A percentile compares a stretch with the other conserved stretches of the same genome.
These are phyloP conservation scores for Symbiodinium pilosum DNA, from an alignment of 73 alveolate genomes.

Conservation along the genomic window DNA sequence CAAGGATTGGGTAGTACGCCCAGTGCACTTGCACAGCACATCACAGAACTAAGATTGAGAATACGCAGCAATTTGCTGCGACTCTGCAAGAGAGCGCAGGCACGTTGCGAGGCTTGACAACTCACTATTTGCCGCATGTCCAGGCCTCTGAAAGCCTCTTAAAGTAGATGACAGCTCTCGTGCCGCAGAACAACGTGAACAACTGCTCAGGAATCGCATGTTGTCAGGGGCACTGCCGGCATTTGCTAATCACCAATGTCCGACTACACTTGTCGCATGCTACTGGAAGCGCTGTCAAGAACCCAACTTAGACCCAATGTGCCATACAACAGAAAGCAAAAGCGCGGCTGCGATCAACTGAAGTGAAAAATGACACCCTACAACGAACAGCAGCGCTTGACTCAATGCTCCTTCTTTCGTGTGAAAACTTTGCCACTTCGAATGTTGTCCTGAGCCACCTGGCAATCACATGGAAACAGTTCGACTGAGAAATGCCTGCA, in stretches of 20 bases:
- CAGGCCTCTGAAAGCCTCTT: neutral
- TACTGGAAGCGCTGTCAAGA: too few species aligned
- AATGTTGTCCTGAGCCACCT: slow-evolving; percentile 80
- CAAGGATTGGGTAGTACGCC: neutral
- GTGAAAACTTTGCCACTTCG: slow-evolving; percentile 74
- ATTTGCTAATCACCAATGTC: too few species aligned
- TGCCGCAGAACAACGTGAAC: too few species aligned
- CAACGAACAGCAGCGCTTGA: neutral
- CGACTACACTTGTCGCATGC: too few species aligned
- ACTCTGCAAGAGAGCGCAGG: neutral
- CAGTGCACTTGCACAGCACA: slow-evolving; percentile 17
- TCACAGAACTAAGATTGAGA: slow-evolving; percentile 3
- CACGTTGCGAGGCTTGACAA: neutral
- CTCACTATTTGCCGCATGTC: too few species aligned
- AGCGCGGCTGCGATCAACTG: neutral
- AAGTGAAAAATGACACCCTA: neutral
- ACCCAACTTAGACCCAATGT: neutral
- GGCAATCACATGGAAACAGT: neutral
- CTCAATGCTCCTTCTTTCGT: slow-evolving; percentile 10
- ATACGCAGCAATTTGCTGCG: slow-evolving; percentile 4
- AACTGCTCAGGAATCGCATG: too few species aligned
- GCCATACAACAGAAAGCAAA: neutral
- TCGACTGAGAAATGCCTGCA: neutral
- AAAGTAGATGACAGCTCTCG: too few species aligned
- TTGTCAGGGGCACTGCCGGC: too few species aligned